These are phyloP conservation scores for Pseudogymnoascus sp. DNA, from an alignment of 2,329 filamentous ascomycete species.

Conservation along the genomic window DNA sequence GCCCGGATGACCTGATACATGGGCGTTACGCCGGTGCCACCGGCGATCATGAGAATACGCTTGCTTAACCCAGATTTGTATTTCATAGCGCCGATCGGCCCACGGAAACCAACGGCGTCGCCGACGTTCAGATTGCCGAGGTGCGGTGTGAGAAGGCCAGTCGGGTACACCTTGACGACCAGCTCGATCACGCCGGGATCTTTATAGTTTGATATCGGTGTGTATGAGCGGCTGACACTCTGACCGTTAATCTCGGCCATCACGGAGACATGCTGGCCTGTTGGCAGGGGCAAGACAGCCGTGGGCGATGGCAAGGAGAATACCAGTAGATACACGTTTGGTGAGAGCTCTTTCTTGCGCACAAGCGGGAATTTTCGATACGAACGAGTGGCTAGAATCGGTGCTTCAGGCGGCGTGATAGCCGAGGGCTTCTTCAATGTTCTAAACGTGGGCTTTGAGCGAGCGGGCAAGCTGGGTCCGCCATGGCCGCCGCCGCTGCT, in stretches of 20 bases:
- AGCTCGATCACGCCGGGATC: conserved; percentile 44
- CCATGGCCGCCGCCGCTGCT: conserved; percentile 20
- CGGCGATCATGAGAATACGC: conserved; percentile 49
- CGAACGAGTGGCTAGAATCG: background rate
- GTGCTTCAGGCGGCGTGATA: background rate
- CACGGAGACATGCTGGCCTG: conserved; percentile 35
- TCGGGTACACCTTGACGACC: conserved; percentile 44
- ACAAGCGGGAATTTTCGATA: background rate
- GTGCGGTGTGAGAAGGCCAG: conserved; percentile 44
- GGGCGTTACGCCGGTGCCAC: conserved; percentile 47
- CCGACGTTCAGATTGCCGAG: conserved; percentile 41
- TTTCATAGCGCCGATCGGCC: conserved; percentile 50
- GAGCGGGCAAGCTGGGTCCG: conserved; percentile 43
- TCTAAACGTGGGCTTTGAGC: conserved; percentile 23
- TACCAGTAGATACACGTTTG: background rate
- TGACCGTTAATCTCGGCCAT: conserved; percentile 30
- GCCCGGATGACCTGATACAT: conserved; percentile 57
- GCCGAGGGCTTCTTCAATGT: background rate
- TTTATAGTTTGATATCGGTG: conserved; percentile 41
- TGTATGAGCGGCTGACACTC: conserved; percentile 33
- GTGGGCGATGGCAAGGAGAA: background rate
- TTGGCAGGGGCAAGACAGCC: conserved; percentile 26
- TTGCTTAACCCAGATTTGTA: conserved; percentile 38
- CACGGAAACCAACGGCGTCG: conserved; percentile 45
- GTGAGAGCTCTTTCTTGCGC: background rate